Evolutionary conservation across 495 filamentous ascomycete species (phyloP), one percentile per base, ranked within the genome.

Genomic region (Penicillium turbatum): DNA sequence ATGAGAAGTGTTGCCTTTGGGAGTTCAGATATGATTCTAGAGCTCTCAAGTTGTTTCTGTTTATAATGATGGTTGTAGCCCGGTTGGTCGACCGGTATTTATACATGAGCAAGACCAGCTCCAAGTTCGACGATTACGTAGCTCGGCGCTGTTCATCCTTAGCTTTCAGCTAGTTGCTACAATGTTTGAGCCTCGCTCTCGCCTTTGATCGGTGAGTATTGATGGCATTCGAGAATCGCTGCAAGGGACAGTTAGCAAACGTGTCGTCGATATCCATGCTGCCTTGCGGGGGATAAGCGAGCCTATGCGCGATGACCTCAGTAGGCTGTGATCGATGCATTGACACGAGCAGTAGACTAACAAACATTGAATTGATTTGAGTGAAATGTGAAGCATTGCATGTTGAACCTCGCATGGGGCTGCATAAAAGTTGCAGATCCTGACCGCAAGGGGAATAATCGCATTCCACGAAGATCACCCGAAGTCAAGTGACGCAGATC

Each of bases 241-340:
- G 82, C 67, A 48, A 84, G 72, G 27, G 82, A 82, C 39, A 35
- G 16, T 5, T 9, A 32, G 42, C 44, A 48, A 65, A 63, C 60
- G 56, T 63, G 63, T 39, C 45, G 45, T 40, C 37, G 21, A 54
- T 13, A 53, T 53, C 47, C 51, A 51, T 51, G 27, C 39, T 46
- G 49, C 63, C 63, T 60, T 65, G 60, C 56, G 60, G 57, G 55
- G 57, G 45, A 59, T 43, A 43, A 49, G 34, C 34, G 30, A 48
- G 16, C n/a, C 21, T 17, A 42, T 48, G 53, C 53, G n/a, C 16
- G 31, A 56, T 62, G 53, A 62, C 48, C 46, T 59, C 53, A 54
- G 36, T 34, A 17, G n/a, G 7, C 27, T 7, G 16, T 26, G 11
- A 30, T 11, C 6, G 6, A 15, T 2, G n/a, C 1, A 10, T 3